A percentile compares a stretch with the other conserved stretches of the same genome.
Conservation (phyloP, 2,329 filamentous ascomycete species). For the Fusarium sp. region DNA sequence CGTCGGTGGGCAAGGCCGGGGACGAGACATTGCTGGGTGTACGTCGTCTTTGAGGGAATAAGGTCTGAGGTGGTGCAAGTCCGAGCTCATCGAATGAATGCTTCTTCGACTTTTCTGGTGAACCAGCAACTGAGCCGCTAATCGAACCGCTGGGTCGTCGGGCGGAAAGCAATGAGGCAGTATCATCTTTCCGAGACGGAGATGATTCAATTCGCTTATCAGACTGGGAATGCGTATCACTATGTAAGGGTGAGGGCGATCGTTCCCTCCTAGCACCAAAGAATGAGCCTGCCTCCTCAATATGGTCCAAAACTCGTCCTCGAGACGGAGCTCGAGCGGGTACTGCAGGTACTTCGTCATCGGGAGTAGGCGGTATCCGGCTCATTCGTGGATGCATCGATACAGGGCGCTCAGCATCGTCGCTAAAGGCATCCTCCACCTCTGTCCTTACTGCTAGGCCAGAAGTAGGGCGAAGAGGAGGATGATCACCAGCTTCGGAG, state of each 20-base stretch:
- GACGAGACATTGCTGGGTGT: constrained; percentile 72
- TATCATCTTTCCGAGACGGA: constrained; percentile 49
- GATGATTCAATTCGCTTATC: constrained; percentile 46
- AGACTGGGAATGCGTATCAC: constrained; percentile 47
- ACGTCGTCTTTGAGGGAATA: constrained; percentile 59
- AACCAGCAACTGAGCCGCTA: constrained; percentile 50
- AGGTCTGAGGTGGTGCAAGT: constrained; percentile 61
- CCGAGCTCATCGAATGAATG: constrained; percentile 62
- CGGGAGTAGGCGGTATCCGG: constrained; percentile 64
- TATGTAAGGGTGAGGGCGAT: constrained; percentile 66
- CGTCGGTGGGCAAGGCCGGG: constrained; percentile 74
- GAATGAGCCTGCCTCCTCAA: constrained; percentile 53
- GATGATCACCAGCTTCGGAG: constrained; percentile 55
- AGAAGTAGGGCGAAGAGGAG: constrained; percentile 42
- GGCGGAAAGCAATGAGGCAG: constrained; percentile 51
- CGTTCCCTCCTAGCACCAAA: constrained; percentile 69
- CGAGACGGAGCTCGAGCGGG: constrained; percentile 56
- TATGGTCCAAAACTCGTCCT: constrained; percentile 53
- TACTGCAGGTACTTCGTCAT: constrained; percentile 59
- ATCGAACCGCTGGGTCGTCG: constrained; percentile 39
- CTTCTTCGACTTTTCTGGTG: constrained; percentile 59
- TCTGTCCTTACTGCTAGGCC: constrained; percentile 63
- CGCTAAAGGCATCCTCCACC: constrained; percentile 65
- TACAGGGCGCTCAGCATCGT: constrained; percentile 67
- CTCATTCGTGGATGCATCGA: constrained; percentile 83